phyloP scores from a whole-genome alignment of 768 basidiomycete species.

The Hypsizygus marmoreus region DNA sequence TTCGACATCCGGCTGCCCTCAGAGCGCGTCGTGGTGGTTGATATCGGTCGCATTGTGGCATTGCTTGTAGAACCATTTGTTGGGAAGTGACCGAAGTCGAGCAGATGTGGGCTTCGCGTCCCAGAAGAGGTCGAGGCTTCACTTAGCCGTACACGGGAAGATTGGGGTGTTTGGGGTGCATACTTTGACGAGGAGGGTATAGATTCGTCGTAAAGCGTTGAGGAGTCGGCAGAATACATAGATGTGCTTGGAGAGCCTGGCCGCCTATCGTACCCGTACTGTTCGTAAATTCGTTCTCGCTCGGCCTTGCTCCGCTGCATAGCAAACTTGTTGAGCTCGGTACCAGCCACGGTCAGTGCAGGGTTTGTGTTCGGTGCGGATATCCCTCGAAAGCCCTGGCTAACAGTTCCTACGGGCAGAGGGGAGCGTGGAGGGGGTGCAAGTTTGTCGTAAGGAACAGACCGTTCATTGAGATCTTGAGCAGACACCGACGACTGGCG shows the following conservation, averaged over 20 bases:
- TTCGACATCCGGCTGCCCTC: slow-evolving; percentile 62
- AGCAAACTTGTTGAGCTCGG: slow-evolving; percentile 67
- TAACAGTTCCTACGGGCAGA: slow-evolving; percentile 53
- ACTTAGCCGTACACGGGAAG: slow-evolving; percentile 48
- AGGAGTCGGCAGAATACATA: slow-evolving; percentile 57
- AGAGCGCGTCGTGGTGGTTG: slow-evolving; percentile 54
- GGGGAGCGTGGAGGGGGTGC: slow-evolving; percentile 60
- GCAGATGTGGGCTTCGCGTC: slow-evolving; percentile 47
- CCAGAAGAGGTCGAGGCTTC: slow-evolving; percentile 58
- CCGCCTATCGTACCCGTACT: slow-evolving; percentile 33
- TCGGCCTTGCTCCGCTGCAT: slow-evolving; percentile 53
- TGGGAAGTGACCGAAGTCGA: slow-evolving; percentile 55
- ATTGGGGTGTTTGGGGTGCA: slow-evolving; percentile 36
- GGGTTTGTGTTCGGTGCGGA: slow-evolving; percentile 87
- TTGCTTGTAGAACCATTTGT: slow-evolving; percentile 20
- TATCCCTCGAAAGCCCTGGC: slow-evolving; percentile 63
- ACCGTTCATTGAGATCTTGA: slow-evolving; percentile 64
- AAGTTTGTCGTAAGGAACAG: slow-evolving; percentile 74
- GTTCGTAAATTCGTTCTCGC: slow-evolving; percentile 54
- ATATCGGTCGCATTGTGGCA: slow-evolving; percentile 49
- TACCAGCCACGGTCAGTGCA: slow-evolving; percentile 68
- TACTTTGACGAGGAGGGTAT: slow-evolving; percentile 32
- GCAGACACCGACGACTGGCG: slow-evolving; percentile 63
- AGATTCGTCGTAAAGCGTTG: slow-evolving; percentile 58
- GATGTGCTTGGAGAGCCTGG: slow-evolving; percentile 55